Conservation (phyloP, 352 stramenopile genomes). For the Globisporangium takayamanum region DNA sequence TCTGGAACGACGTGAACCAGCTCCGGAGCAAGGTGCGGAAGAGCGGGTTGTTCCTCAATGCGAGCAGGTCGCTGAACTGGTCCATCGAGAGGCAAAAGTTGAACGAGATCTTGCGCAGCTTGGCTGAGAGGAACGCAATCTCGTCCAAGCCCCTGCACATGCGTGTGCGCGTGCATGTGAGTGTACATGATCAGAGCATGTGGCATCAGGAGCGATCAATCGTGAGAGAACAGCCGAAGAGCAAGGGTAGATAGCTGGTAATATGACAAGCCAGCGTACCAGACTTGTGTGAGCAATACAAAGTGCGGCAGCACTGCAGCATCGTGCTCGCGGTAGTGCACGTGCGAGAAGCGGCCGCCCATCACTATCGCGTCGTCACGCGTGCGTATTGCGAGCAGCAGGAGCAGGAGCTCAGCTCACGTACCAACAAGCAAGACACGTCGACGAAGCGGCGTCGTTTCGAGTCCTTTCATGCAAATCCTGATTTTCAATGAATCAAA, state of each 20-base stretch:
- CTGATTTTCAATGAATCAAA: background rate
- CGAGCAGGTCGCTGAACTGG: constrained; percentile 63
- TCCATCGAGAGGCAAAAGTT: constrained; percentile 64
- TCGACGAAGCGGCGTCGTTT: too few species aligned
- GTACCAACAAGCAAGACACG: too few species aligned
- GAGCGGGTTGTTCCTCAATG: constrained; percentile 44
- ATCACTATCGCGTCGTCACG: constrained; percentile 16
- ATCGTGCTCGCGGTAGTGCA: constrained; percentile 72
- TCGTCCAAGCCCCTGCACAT: constrained; percentile 38
- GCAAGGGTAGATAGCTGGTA: background rate
- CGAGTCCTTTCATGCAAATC: background rate
- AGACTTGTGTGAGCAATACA: constrained; percentile 61
- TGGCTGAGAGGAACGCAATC: constrained; percentile 45
- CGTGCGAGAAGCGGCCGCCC: constrained; percentile 65
- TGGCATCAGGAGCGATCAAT: background rate
- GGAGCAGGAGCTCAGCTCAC: background rate
- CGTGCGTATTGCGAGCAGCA: background rate
- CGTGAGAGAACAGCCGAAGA: background rate
- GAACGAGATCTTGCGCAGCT: constrained; percentile 57
- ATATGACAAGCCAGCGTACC: constrained; percentile 18
- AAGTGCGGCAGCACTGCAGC: constrained; percentile 53
- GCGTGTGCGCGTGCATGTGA: background rate
- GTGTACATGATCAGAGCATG: background rate
- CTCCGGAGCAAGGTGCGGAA: constrained; percentile 45
- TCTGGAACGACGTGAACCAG: constrained; percentile 69